A percentile compares a stretch with the other conserved stretches of the same genome.
Conservation (phyloP, 2,329 filamentous ascomycete genomes). For the Blastomyces silverae region DNA sequence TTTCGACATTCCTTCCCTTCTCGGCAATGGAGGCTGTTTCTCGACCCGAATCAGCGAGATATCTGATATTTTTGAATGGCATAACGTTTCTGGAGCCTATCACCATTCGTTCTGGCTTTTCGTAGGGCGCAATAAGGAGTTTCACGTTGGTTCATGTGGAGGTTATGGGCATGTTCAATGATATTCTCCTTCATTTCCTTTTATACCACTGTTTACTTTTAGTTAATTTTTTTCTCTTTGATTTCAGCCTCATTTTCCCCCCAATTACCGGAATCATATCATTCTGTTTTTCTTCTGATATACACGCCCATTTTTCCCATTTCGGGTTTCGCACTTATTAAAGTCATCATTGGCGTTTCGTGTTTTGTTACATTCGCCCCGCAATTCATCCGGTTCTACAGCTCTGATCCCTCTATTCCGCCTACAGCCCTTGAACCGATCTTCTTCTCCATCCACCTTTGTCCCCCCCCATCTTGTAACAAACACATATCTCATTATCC, state of each 20-base stretch:
- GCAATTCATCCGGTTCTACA: background rate
- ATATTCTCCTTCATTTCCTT: background rate
- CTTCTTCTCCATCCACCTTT: background rate
- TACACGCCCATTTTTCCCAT: background rate
- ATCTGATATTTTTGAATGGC: background rate
- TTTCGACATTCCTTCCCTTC: background rate
- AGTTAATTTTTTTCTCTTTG: background rate
- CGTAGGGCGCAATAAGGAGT: slow-evolving; percentile 3
- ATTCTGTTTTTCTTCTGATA: background rate
- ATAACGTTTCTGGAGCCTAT: background rate
- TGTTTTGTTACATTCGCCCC: background rate
- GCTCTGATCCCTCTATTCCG: background rate
- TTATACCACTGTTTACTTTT: slow-evolving; percentile 4
- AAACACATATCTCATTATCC: background rate
- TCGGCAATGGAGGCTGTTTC: background rate
- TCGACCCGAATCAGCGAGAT: background rate
- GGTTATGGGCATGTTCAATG: background rate
- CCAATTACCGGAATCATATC: background rate
- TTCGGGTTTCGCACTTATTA: background rate
- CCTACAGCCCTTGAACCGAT: background rate
- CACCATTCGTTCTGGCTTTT: background rate
- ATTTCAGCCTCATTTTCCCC: background rate
- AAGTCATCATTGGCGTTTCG: background rate
- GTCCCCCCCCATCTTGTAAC: background rate
- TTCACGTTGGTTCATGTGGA: slow-evolving; percentile 3